Base-by-base conservation (phyloP, 192 early-diverging fungal genomes). In the Mortierella antarctica region DNA sequence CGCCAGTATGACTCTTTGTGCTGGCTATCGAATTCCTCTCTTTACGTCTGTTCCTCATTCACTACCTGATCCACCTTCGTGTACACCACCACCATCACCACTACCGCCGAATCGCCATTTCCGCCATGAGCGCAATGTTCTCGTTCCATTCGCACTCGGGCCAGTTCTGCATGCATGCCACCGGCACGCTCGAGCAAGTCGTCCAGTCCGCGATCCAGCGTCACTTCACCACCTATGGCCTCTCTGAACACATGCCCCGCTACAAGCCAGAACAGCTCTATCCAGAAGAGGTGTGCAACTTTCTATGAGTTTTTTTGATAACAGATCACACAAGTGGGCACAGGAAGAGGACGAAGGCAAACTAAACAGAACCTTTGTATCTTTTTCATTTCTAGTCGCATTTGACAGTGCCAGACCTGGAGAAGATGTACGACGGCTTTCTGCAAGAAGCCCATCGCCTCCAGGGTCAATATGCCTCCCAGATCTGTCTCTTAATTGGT, bases 191-290 rank as follows among this genome's bases (percentile, higher is more conserved):
- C 8, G 95, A 98, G 68, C 87, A 91, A 20, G 93, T 96, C 0
- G 90, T 99, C 14, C 67, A 86, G 57, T 73, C 84, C n/a, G 98
- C 96, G 42, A 89, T 95, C 52, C 69, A 74, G n/a, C 84, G 88
- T 41, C 84, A 86, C 14, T 97, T 99, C 87, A 67, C 84, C 0
- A 86, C 83, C 0, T 89, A 93, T 79, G 97, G 96, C 3, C 87
- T 99, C 10, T 93, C 94, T 0, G 98, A 99, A 83, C 98, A 99
- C 65, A 93, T 97, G 64, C 97, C 97, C 1, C 89, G 98, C 39
- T 90, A 88, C 53, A 84, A 90, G 5, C 17, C 73, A 0, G 71
- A 90, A 65, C 93, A 99, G 61, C 89, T 98, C 63, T 99, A 99
- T 73, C 96, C 96, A 5, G 98, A 99, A 84, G 98, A 99, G 82